These are phyloP conservation scores for Exobasidium cylindrosporum DNA, from an alignment of 1,284 basidiomycete species.

Conservation along the genomic window DNA sequence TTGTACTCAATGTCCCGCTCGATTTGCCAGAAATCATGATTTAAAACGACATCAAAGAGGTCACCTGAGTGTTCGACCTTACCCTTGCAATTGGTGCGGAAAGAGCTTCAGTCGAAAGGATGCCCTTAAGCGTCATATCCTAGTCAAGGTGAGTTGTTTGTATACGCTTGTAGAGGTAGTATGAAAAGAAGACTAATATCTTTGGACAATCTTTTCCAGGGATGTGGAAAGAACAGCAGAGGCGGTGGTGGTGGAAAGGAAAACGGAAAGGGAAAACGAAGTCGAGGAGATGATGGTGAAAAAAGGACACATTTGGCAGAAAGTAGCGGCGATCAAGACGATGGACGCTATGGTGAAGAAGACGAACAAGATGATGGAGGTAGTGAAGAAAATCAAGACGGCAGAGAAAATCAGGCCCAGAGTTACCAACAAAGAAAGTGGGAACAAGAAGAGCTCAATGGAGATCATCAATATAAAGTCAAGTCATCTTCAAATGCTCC, in stretches of 20 bases:
- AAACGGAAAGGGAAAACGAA: conserved; percentile 5
- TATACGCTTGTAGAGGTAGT: no score
- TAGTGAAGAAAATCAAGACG: conserved; percentile 11
- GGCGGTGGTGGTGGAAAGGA: not conserved
- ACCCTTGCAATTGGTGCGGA: conserved; percentile 38
- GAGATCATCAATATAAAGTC: no score
- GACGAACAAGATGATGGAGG: conserved; percentile 15
- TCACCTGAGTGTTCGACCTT: conserved; percentile 48
- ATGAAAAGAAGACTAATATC: no score
- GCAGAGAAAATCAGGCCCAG: no score
- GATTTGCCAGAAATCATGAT: conserved; percentile 50
- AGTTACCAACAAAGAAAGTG: no score
- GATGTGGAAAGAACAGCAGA: conserved; percentile 7
- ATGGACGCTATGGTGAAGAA: conserved; percentile 10
- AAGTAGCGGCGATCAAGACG: conserved; percentile 6
- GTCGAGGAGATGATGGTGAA: conserved; percentile 7
- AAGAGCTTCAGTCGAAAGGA: conserved; percentile 49
- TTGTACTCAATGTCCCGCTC: conserved; percentile 41
- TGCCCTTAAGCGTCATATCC: conserved; percentile 42
- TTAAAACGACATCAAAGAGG: conserved; percentile 49
- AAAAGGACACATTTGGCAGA: not conserved
- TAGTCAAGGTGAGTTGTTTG: conserved; percentile 45
- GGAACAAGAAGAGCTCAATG: no score
- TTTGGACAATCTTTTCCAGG: conserved; percentile 50
- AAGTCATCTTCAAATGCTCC: no score